Base-by-base conservation (phyloP, 1,139 yeast species). In the Suhomyces atakaporum region DNA sequence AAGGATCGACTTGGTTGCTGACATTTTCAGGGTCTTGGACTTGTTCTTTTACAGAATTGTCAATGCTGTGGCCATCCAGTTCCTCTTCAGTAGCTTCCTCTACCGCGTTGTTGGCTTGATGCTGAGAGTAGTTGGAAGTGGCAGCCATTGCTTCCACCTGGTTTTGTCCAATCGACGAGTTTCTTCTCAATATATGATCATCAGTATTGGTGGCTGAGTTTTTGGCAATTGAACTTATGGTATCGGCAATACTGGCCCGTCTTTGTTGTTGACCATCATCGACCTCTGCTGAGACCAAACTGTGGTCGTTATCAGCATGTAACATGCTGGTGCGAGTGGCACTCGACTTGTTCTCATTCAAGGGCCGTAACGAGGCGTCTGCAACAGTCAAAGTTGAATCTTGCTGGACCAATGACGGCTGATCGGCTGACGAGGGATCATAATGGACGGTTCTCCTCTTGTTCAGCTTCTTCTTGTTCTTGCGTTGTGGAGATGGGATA, bases 181-280 rank as follows among this genome's bases (percentile, higher is more conserved):
- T 31, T 24, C 40, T 40, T 29, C 43, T 29, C 34, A 49, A 40
- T 18, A 47, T 46, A 25, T 20, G 30, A 16, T 42, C 50, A 14
- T 42, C 49, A 10, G 52, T 50, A 25, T 40, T 33, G 6, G 11
- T 18, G 10, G 49, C 52, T 1, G 53, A 43, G 13, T 37, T 35
- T 9, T 24, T 34, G 10, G 54, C 52, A 36, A 42, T 41, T 7
- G 50, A 44, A 14, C 49, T 39, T 15, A 51, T 47, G 21, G 43
- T 41, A 25, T 44, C 45, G 14, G 43, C 52, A 21, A 51, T 45
- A 5, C 49, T 38, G 4, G 40, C 16, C 25, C 38, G 30, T 33
- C 42, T 28, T 7, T 31, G 27, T 3, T 24, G 28, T 3, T 39
- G 33, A 3, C 14, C 23, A 4, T 20, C 11, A 11, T 29, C 28